phyloP scores from a whole-genome alignment of 345 rosid genomes.

The Dipteronia sinensis region DNA sequence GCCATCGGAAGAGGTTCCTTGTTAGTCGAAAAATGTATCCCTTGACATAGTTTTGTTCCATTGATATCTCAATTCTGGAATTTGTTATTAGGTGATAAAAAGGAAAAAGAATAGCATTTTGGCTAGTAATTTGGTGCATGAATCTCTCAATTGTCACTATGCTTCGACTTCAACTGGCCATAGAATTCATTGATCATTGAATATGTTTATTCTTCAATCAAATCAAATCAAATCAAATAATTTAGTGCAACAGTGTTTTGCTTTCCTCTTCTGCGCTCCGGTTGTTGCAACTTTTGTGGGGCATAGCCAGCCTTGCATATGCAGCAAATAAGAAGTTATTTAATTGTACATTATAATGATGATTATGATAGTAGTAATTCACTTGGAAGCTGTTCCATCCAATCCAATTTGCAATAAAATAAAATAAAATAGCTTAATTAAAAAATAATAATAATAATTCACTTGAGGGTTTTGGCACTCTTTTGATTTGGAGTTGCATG shows the following conservation, averaged over 20 bases:
- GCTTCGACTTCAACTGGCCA: not conserved
- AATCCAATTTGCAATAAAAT: too few relatives aligned
- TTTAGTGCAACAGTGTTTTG: not conserved
- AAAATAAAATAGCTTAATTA: too few relatives aligned
- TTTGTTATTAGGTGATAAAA: slow-evolving; percentile 4
- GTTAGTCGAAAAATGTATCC: slow-evolving; percentile 6
- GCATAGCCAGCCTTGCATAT: too few relatives aligned
- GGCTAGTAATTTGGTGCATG: slow-evolving; percentile 11
- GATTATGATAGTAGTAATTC: too few relatives aligned
- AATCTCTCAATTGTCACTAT: not conserved
- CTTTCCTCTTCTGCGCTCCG: too few relatives aligned
- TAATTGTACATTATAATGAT: not conserved
- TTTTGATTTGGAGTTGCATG: too few relatives aligned
- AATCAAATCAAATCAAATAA: not conserved
- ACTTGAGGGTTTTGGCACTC: too few relatives aligned
- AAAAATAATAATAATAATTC: too few relatives aligned
- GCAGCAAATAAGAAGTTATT: too few relatives aligned
- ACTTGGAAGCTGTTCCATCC: too few relatives aligned
- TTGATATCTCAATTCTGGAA: slow-evolving; percentile 19
- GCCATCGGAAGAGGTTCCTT: slow-evolving; percentile 13
- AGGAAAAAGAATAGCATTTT: slow-evolving; percentile 21
- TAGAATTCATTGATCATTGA: not conserved
- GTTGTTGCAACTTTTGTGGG: too few relatives aligned
- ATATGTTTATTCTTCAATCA: not conserved
- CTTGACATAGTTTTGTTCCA: slow-evolving; percentile 22